Conservation (phyloP, 352 stramenopile species). For the Pythium dissimile region DNA sequence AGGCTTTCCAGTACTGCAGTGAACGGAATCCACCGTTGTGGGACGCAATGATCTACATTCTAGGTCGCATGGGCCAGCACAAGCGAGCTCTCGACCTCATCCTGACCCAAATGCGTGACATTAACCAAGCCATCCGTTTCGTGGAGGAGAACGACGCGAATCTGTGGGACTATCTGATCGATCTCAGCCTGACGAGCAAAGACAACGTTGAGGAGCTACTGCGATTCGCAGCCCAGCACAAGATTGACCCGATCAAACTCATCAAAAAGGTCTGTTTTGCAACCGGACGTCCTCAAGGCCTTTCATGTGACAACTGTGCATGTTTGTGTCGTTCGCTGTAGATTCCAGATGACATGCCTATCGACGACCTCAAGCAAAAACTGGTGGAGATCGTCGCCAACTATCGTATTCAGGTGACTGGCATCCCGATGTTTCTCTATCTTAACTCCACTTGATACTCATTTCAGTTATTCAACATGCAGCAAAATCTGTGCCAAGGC, state of each 20-base stretch:
- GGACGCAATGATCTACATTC: constrained; percentile 87
- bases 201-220: constrained; percentile 74
- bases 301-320: background rate
- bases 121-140: constrained; percentile 83
- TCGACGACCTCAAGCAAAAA: constrained; percentile 80
- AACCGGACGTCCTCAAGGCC: too few relatives aligned
- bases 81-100: constrained; percentile 84
- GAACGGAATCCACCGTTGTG: constrained; percentile 67
- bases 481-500: constrained; percentile 77
- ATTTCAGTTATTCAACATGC: background rate
- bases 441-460: background rate
- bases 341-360: constrained; percentile 83
- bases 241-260: constrained; percentile 83
- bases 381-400: constrained; percentile 75
- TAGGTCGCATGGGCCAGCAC: constrained; percentile 83
- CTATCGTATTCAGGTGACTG: constrained; percentile 73
- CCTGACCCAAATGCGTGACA: constrained; percentile 73
- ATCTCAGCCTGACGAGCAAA: constrained; percentile 72
- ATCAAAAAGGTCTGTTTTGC: constrained; percentile 63
- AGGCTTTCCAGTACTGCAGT: constrained; percentile 80
- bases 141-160: constrained; percentile 73
- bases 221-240: constrained; percentile 69
- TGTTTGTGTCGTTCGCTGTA: constrained; percentile 19
- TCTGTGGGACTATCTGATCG: constrained; percentile 84
- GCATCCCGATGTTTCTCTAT: background rate